phyloP scores from a whole-genome alignment of 73 alveolate genomes.

The Paramecium primaurelia region DNA sequence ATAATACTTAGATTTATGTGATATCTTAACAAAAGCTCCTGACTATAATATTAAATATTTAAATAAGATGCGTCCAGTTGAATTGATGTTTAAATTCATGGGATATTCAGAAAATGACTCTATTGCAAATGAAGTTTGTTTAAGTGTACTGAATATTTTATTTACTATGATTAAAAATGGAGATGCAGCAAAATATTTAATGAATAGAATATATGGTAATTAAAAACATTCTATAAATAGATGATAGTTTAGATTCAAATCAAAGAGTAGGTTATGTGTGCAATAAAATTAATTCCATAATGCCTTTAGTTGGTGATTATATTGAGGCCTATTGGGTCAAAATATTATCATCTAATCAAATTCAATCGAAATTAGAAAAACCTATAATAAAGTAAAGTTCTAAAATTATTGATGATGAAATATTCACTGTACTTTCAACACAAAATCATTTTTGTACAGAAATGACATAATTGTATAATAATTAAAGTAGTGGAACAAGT shows the following conservation, averaged over 20 bases:
- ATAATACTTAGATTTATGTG: neutral
- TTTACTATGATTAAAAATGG: neutral
- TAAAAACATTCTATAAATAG: neutral
- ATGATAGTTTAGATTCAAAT: neutral
- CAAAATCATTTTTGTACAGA: neutral
- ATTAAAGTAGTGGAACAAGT: constrained; percentile 46
- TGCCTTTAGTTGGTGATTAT: neutral
- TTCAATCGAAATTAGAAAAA: neutral
- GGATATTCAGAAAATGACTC: neutral
- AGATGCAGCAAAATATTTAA: neutral
- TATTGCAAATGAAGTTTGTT: neutral
- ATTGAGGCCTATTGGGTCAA: neutral
- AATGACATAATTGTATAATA: neutral
- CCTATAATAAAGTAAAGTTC: neutral
- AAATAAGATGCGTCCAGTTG: neutral
- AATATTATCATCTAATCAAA: neutral
- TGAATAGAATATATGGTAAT: constrained; percentile 41
- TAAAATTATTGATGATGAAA: neutral
- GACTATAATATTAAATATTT: neutral
- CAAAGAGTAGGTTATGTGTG: neutral
- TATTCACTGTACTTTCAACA: neutral
- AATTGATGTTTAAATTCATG: neutral
- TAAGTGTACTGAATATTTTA: neutral
- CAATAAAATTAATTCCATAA: neutral
- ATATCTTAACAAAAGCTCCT: neutral